Percentiles rank a stretch among this genome's conserved stretches.
Conservation (phyloP, 768 basidiomycete genomes). For the Trametes cinnabarina region DNA sequence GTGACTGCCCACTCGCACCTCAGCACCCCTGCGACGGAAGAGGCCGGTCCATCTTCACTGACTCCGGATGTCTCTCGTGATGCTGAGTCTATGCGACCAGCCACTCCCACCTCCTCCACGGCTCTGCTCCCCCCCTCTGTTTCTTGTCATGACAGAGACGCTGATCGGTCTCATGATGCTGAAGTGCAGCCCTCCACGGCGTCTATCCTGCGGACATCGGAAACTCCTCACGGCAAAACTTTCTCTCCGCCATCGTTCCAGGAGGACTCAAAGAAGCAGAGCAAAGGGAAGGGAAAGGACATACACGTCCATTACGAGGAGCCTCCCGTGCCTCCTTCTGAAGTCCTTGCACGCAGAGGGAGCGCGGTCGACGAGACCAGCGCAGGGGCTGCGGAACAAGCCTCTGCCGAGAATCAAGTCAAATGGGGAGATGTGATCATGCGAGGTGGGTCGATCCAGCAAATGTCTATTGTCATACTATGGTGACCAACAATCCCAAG, state of each 20-base stretch:
- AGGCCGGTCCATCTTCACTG: not conserved
- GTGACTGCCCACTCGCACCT: constrained; percentile 27
- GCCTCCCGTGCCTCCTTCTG: constrained; percentile 52
- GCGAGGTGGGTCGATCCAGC: constrained; percentile 70
- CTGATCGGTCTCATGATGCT: not conserved
- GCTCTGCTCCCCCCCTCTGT: constrained; percentile 7
- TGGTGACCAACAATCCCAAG: constrained; percentile 39
- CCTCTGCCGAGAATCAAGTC: constrained; percentile 18
- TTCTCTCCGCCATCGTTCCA: not conserved
- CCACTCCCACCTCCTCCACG: constrained; percentile 16
- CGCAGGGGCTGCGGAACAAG: constrained; percentile 50
- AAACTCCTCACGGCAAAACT: not conserved
- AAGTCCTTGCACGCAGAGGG: constrained; percentile 65
- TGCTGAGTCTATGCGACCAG: not conserved
- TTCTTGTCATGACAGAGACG: not conserved
- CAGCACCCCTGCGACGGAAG: not conserved
- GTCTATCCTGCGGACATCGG: not conserved
- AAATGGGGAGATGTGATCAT: constrained; percentile 59
- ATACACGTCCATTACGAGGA: constrained; percentile 30
- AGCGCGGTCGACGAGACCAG: constrained; percentile 59
- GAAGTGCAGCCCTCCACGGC: constrained; percentile 9
- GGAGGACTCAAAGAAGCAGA: not conserved
- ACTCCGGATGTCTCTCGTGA: constrained; percentile 1
- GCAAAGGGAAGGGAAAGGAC: constrained; percentile 26
- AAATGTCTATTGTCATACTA: not conserved